Evolutionary conservation across 164 flowering plant genomes (phyloP).

Genomic region (Umbilicus rupestris): DNA sequence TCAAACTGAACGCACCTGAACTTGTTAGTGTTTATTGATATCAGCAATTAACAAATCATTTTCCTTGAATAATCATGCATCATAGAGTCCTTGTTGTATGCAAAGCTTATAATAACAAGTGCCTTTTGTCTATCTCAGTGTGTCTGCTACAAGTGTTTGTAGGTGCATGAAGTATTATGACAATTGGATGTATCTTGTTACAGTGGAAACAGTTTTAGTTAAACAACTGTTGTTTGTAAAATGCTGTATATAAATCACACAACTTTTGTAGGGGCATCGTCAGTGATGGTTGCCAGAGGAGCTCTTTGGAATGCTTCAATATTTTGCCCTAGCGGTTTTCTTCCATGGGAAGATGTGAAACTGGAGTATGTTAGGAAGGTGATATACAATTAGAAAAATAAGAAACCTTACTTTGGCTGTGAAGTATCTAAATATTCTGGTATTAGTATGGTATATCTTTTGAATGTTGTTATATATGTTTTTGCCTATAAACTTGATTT

Average conservation of each 20-base stretch:
- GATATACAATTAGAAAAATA: not conserved
- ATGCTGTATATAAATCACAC: not conserved
- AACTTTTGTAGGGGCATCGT: slow-evolving; percentile 52
- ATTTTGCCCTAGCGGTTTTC: slow-evolving; percentile 54
- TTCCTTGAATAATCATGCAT: not conserved
- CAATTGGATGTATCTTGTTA: not conserved
- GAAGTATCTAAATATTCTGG: not conserved
- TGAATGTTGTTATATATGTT: not conserved
- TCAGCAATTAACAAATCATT: not conserved
- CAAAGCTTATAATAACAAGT: not conserved
- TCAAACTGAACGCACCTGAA: no score
- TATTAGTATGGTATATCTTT: not conserved
- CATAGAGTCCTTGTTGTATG: not conserved
- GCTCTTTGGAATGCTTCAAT: slow-evolving; percentile 95
- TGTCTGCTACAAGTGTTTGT: not conserved
- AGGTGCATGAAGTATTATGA: not conserved
- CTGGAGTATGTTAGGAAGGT: slow-evolving; percentile 79
- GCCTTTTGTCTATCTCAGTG: not conserved
- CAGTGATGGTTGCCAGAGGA: slow-evolving; percentile 95
- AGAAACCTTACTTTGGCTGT: not conserved
- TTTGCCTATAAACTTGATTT: not conserved
- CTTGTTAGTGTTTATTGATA: not conserved
- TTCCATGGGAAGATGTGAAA: slow-evolving; percentile 74
- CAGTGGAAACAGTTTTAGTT: not conserved
- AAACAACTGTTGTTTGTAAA: not conserved